Evolutionary conservation across 352 stramenopile genomes (phyloP).

Genomic region (Phytophthora colocasiae): DNA sequence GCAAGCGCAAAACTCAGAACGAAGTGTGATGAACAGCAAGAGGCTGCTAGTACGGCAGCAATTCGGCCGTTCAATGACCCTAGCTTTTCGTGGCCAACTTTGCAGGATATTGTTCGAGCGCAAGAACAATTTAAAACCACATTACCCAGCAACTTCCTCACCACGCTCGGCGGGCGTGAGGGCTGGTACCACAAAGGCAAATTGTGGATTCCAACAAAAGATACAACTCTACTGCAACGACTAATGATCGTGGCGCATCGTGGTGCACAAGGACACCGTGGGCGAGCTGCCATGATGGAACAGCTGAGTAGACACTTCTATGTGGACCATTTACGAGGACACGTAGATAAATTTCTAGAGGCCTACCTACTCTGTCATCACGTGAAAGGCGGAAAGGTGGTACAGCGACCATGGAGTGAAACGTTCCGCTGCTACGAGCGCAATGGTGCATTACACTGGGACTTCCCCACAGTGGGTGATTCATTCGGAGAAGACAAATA

Average conservation of each 20-base stretch:
- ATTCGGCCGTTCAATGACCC: conserved; percentile 8
- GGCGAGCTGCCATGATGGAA: neutral
- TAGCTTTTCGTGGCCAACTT: no score
- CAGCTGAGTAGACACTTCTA: neutral
- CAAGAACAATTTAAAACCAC: no score
- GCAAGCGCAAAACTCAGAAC: neutral
- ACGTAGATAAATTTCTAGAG: conserved; percentile 16
- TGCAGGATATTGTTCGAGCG: no score
- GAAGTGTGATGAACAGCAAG: neutral
- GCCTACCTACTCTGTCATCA: conserved; percentile 15
- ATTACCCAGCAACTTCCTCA: no score
- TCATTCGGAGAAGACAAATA: conserved; percentile 21
- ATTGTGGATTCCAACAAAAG: no score
- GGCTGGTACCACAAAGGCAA: no score
- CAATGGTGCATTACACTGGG: no score
- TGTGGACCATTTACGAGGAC: neutral
- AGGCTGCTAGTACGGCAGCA: neutral
- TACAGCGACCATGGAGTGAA: conserved; percentile 8
- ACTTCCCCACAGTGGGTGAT: conserved; percentile 12
- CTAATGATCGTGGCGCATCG: no score
- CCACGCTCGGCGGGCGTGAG: no score
- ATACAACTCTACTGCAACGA: no score
- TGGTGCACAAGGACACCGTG: conserved; percentile 1
- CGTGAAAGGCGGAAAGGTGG: conserved; percentile 1
- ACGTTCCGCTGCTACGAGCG: conserved; percentile 3